Conservation (phyloP, 305 asterid genomes). For the Fraxinus floribunda region DNA sequence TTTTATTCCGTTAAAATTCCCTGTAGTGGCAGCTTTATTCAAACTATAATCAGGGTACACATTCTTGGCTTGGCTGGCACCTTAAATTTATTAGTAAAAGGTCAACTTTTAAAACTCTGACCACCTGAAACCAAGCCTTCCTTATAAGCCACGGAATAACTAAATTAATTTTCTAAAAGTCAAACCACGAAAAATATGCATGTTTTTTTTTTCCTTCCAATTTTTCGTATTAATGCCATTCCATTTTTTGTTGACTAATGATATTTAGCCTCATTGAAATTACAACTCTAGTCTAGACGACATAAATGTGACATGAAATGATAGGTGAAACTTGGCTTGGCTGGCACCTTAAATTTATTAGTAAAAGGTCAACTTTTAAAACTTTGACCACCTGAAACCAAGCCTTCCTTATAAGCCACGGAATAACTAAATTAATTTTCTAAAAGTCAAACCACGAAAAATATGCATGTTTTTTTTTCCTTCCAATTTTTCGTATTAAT, state of each 20-base stretch:
- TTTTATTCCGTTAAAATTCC: too few species aligned
- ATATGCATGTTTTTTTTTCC: not conserved
- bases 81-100: not conserved
- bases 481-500: not conserved
- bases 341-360: not conserved
- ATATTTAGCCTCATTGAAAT: too few species aligned
- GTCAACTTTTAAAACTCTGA: not conserved
- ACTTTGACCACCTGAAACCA: not conserved
- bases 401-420: not conserved
- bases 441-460: slow-evolving; percentile 21
- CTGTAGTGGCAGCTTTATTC: too few species aligned
- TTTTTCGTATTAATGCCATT: not conserved
- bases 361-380: not conserved
- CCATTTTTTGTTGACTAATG: not conserved
- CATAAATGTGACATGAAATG: too few species aligned
- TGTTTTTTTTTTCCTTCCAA: too few species aligned
- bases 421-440: slow-evolving; percentile 6
- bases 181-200: slow-evolving; percentile 11
- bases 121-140: not conserved
- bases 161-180: slow-evolving; percentile 18
- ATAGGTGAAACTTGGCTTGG: not conserved
- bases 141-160: not conserved
- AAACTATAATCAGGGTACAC: slow-evolving; percentile 5
- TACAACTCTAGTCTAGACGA: too few species aligned
- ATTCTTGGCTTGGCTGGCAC: not conserved